Base-by-base conservation (phyloP, 2,329 filamentous ascomycete species). In the Alternaria infectoria region DNA sequence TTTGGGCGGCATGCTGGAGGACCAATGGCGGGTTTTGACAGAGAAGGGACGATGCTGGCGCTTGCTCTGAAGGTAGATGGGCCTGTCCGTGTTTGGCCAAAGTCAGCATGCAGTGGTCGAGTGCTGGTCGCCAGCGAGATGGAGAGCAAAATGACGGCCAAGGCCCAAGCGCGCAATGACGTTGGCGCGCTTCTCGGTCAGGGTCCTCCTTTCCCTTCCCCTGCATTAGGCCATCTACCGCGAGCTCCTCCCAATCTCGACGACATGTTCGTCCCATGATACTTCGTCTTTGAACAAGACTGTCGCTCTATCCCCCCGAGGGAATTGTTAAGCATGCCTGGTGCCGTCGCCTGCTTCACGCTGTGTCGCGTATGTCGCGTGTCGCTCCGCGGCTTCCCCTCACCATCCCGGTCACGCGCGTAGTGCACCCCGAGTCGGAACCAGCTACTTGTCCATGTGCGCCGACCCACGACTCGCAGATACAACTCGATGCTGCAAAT, bases 1-100 rank as follows among this genome's bases (percentile, higher is more conserved):
- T 73, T 70, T 80, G 60, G 80, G 80, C 60, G 80, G 80, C 80
- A 82, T 82, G 47, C 59, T 45, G 21, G 19, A 8, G 32, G 26
- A n/a, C 32, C 60, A 62, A 59, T 62, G 44, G 56, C 30, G 50
- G 43, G 13, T 25, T 19, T 19, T 32, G 43, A 59, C 10, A 7
- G 28, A 30, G 49, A 45, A 59, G 30, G 40, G 11, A 51, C 25
- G 44, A 28, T n/a, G 36, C 21, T 40, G 57, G 46, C 36, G 55
- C 26, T 57, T 55, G 19, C 32, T 50, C 52, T 36, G 45, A 26
- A 32, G 59, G 54, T 19, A 40, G 40, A 54, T 21, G 50, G 30
- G 19, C 30, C 54, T 46, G 50, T 28, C 47, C 17, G 51, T 19
- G 54, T 19, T 57, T 43, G 32, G 50, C 54, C 51, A 59, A 36